phyloP scores from a whole-genome alignment of 371 early-diverging fungal species.

The Dinochytrium kinnereticum region DNA sequence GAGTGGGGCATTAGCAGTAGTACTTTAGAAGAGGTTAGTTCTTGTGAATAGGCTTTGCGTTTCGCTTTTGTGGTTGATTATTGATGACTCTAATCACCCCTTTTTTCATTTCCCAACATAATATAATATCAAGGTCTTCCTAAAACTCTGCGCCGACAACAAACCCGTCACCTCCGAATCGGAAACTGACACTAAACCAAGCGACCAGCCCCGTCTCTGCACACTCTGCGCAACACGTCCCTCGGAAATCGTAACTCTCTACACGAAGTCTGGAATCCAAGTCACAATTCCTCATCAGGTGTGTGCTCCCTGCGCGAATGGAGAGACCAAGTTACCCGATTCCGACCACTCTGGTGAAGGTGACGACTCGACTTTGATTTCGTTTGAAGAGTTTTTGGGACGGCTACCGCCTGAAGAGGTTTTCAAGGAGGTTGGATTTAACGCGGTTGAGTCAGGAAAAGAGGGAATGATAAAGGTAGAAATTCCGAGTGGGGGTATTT shows the following conservation, averaged over 20 bases:
- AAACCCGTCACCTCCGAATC: constrained; percentile 27
- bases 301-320: constrained; percentile 35
- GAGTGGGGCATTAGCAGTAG: constrained; percentile 42
- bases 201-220: constrained; percentile 17
- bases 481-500: background rate
- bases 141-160: constrained; percentile 39
- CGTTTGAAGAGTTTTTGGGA: constrained; percentile 18
- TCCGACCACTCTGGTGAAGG: background rate
- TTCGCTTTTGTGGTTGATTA: background rate
- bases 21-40: constrained; percentile 40
- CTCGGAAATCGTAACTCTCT: constrained; percentile 34
- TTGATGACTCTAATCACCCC: background rate
- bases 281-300: constrained; percentile 34
- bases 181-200: background rate
- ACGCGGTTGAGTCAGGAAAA: background rate
- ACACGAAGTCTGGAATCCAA: constrained; percentile 26
- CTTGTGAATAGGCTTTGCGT: background rate
- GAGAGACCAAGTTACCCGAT: background rate
- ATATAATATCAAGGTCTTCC: constrained; percentile 41
- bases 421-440: background rate
- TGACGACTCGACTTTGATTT: background rate
- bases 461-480: background rate
- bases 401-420: constrained; percentile 6
- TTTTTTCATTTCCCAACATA: no score
- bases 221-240: constrained; percentile 27